Conservation (phyloP, 768 basidiomycete genomes). For the Boletus huronensis region DNA sequence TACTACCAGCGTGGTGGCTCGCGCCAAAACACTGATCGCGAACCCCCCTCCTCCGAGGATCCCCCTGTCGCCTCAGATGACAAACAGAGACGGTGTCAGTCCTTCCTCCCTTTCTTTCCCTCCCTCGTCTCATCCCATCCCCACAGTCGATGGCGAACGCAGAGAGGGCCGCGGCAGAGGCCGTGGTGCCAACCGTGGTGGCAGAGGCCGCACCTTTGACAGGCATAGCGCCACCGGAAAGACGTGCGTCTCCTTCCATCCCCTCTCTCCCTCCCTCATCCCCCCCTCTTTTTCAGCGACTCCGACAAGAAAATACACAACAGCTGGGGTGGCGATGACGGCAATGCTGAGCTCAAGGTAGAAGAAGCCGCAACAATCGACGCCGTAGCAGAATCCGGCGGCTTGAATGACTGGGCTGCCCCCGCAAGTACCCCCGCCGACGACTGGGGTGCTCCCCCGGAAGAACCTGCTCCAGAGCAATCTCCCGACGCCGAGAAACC, state of each 20-base stretch:
- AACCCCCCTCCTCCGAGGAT: slow-evolving; percentile 39
- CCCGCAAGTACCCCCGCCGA: slow-evolving; percentile 29
- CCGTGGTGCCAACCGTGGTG: slow-evolving; percentile 45
- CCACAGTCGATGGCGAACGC: slow-evolving; percentile 41
- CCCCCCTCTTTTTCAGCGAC: slow-evolving; percentile 65
- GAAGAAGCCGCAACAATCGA: slow-evolving; percentile 76
- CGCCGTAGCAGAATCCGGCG: slow-evolving; percentile 49
- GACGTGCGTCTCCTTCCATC: slow-evolving; percentile 47
- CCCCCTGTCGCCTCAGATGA: slow-evolving; percentile 32
- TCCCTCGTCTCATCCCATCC: slow-evolving; percentile 4
- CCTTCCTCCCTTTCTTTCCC: background rate
- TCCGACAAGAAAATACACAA: slow-evolving; percentile 93
- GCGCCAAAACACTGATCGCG: slow-evolving; percentile 36
- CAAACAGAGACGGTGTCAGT: slow-evolving; percentile 33
- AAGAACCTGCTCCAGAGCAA: slow-evolving; percentile 28
- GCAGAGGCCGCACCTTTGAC: slow-evolving; percentile 76
- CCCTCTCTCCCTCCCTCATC: slow-evolving; percentile 8
- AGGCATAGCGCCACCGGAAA: slow-evolving; percentile 85
- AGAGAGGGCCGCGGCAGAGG: slow-evolving; percentile 46
- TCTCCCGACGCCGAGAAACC: slow-evolving; percentile 36
- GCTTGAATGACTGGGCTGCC: slow-evolving; percentile 38
- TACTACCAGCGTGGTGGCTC: slow-evolving; percentile 69
- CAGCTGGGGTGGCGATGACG: slow-evolving; percentile 94
- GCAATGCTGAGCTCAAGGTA: slow-evolving; percentile 73
- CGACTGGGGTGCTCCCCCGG: slow-evolving; percentile 37